Base-by-base conservation (phyloP, 2,329 filamentous ascomycete species). In the Colletotrichum phormii region DNA sequence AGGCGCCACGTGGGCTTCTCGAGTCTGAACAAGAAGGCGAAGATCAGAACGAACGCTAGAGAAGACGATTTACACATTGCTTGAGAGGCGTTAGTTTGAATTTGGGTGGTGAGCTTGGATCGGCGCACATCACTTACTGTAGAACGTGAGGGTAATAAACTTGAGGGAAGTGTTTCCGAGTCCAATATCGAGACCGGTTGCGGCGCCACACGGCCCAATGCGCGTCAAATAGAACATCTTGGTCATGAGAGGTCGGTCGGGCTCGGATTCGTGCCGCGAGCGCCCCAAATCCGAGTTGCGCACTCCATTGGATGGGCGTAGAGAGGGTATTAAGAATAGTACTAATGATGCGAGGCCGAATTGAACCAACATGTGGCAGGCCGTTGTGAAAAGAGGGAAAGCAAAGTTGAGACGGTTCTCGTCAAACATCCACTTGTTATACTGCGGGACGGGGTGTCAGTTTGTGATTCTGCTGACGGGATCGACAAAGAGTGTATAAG, bases 381-480 rank as follows among this genome's bases (percentile, higher is more conserved):
- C 94, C 4, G 97, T 99, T 12, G 95, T 98, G 83, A 98, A 98
- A 62, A 99, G 89, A 51, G 97, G 97, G 79, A 97, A 98, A 64
- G 94, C 92, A 81, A 99, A 99, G 83, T 98, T 93, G 77, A 97
- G 90, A 76, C 93, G 91, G 76, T 93, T 89, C 74, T 92, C 89
- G 79, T 94, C 94, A 84, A 99, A 98, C 96, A 99, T 98, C 97
- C 97, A 98, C 86, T 98, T 98, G 89, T 99, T 99, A 87, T 98
- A 99, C 93, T 97, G 76, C 62, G 37, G n/a, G 37, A 57, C 26
- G 31, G 15, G 76, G 74, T 79, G 80, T 79, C 66, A 81, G 77
- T 57, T 54, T n/a, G 29, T 18, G 54, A n/a, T 59, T 57, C 37
- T 35, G 71, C 22, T 42, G n/a, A 26, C 31, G 3, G 18, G 6